Percentiles rank a stretch among this genome's conserved stretches.
Evolutionary conservation across 768 basidiomycete species (phyloP).

Genomic region (Mycena vulgaris): DNA sequence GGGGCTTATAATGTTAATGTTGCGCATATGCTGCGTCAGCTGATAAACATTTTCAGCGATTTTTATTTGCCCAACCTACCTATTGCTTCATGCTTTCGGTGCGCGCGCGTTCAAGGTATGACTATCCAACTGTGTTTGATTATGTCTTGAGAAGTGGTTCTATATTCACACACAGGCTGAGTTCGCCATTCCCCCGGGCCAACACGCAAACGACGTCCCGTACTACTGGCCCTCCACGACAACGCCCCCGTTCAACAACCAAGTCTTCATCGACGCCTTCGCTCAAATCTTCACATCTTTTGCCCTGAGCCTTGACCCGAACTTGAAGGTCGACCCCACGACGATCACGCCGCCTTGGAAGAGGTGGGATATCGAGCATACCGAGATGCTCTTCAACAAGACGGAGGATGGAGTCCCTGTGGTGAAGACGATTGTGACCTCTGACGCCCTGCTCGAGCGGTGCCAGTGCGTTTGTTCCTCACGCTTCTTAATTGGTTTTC

Average conservation of each 20-base stretch:
- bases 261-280: constrained; percentile 47
- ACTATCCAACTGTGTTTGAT: background rate
- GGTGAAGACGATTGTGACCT: constrained; percentile 49
- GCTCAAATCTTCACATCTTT: constrained; percentile 41
- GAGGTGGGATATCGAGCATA: constrained; percentile 41
- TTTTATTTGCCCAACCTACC: constrained; percentile 36
- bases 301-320: constrained; percentile 21
- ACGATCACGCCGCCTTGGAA: constrained; percentile 55
- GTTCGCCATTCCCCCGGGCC: constrained; percentile 43
- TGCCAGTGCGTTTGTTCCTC: constrained; percentile 44
- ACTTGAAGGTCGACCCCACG: constrained; percentile 38
- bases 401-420: constrained; percentile 49
- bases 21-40: background rate
- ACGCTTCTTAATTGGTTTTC: background rate
- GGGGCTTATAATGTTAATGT: background rate
- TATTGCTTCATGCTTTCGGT: constrained; percentile 39
- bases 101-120: constrained; percentile 43
- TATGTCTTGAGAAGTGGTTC: background rate
- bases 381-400: constrained; percentile 66
- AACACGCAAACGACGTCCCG: constrained; percentile 29
- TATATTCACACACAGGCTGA: constrained; percentile 20
- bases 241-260: constrained; percentile 31
- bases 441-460: constrained; percentile 50
- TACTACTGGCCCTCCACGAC: constrained; percentile 24
- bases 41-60: constrained; percentile 39